Conservation (phyloP, 75 land plant species). For the Cunninghamia lanceolata region DNA sequence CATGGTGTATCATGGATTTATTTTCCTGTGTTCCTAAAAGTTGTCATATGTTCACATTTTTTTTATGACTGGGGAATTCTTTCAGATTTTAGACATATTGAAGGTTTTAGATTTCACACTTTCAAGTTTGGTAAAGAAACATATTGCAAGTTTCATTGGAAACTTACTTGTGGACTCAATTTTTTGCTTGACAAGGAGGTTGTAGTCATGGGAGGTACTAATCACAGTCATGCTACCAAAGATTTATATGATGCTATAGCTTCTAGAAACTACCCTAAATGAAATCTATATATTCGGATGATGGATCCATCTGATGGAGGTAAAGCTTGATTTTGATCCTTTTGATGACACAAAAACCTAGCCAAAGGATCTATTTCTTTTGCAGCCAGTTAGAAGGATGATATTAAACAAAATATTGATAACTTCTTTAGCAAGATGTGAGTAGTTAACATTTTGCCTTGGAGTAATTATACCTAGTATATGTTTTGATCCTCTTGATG, state of each 20-base stretch:
- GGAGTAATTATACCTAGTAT: conserved; percentile 44
- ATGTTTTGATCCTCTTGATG: no score
- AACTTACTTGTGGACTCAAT: conserved; percentile 46
- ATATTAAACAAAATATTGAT: conserved; percentile 43
- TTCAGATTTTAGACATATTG: conserved; percentile 47
- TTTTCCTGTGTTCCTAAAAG: conserved; percentile 34
- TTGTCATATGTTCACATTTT: conserved; percentile 32
- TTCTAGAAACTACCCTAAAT: conserved; percentile 41
- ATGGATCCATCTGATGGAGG: conserved; percentile 33
- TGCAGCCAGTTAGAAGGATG: conserved; percentile 28
- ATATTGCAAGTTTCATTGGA: conserved; percentile 41
- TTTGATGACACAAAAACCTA: no score
- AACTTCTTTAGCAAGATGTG: conserved; percentile 45
- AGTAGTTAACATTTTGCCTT: conserved; percentile 38
- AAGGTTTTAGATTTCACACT: conserved; percentile 16
- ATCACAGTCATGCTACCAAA: conserved; percentile 52
- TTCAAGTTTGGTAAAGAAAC: conserved; percentile 15
- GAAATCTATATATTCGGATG: conserved; percentile 37
- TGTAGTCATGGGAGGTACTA: conserved; percentile 36
- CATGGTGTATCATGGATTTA: conserved; percentile 41
- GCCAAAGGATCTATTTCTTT: conserved; percentile 46
- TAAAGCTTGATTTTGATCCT: conserved; percentile 44
- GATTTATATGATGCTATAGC: conserved; percentile 39
- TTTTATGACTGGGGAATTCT: conserved; percentile 47
- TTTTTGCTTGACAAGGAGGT: conserved; percentile 34